Percentiles rank a stretch among this genome's conserved stretches.
Conservation (phyloP, 169 alveolate species). For the Condylostoma magnum region DNA sequence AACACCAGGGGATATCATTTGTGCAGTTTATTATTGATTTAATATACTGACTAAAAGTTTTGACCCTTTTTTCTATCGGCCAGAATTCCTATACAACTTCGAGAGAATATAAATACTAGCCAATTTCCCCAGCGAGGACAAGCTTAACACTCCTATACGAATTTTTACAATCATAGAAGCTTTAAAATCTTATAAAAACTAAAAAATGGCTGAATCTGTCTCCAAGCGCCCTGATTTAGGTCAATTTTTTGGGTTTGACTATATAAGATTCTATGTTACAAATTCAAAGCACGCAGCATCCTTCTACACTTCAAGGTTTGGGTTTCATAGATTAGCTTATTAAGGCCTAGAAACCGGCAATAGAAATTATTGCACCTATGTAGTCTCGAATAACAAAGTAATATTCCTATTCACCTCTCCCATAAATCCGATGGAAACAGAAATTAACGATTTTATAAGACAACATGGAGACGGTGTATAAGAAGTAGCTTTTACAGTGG, state of each 20-base stretch:
- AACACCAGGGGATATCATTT: conserved; percentile 7
- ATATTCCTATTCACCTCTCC: conserved; percentile 64
- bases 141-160: no score
- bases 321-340: conserved; percentile 73
- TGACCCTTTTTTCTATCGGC: conserved; percentile 23
- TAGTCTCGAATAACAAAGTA: conserved; percentile 55
- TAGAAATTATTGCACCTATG: conserved; percentile 62
- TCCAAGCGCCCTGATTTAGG: conserved; percentile 71
- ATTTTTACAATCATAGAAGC: no score
- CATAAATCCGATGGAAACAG: conserved; percentile 42
- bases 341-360: conserved; percentile 80
- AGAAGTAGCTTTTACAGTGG: conserved; percentile 71
- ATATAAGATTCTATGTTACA: conserved; percentile 64
- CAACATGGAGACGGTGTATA: conserved; percentile 78
- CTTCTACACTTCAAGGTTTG: conserved; percentile 67
- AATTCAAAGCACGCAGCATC: conserved; percentile 79
- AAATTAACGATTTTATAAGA: conserved; percentile 43
- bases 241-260: conserved; percentile 62
- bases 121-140: no score
- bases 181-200: not conserved
- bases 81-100: not conserved
- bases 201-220: not conserved
- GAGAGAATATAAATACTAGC: no score
- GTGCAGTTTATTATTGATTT: conserved; percentile 12
- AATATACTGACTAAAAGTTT: conserved; percentile 17